A percentile compares a stretch with the other conserved stretches of the same genome.
Evolutionary conservation across 2,329 filamentous ascomycete genomes (phyloP).

Genomic region (Beauveria varroae): DNA sequence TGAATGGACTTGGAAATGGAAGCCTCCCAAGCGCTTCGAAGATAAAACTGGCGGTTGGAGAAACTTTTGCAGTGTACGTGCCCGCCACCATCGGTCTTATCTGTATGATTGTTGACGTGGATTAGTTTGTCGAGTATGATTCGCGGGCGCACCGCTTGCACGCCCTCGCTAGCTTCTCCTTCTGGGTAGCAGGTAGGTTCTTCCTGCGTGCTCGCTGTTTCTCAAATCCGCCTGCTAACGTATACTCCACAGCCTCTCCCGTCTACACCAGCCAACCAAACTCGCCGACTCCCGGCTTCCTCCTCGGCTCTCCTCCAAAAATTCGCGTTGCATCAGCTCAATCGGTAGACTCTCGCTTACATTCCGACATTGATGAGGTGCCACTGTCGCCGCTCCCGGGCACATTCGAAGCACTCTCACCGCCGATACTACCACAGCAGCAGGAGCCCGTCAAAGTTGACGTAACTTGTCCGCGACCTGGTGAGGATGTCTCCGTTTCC

Average conservation of each 20-base stretch:
- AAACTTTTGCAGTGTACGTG: constrained; percentile 78
- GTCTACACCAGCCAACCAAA: constrained; percentile 48
- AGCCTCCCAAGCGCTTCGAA: constrained; percentile 72
- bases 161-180: constrained; percentile 85
- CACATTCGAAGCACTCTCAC: constrained; percentile 27
- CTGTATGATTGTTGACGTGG: constrained; percentile 18
- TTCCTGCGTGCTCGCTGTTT: neutral
- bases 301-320: constrained; percentile 65
- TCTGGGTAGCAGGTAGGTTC: constrained; percentile 77
- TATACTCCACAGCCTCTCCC: constrained; percentile 32
- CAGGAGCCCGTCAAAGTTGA: constrained; percentile 69
- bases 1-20: constrained; percentile 97
- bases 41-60: constrained; percentile 89
- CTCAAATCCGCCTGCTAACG: constrained; percentile 2
- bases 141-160: constrained; percentile 82
- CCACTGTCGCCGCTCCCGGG: constrained; percentile 44
- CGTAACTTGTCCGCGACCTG: constrained; percentile 75
- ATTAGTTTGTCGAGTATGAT: constrained; percentile 91
- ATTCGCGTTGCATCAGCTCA: constrained; percentile 80
- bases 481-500: constrained; percentile 73
- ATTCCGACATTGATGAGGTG: constrained; percentile 57
- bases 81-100: neutral
- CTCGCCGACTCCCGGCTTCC: constrained; percentile 64
- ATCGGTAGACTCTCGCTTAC: constrained; percentile 76
- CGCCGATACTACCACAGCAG: constrained; percentile 17